These are phyloP conservation scores for Sporothrix pseudoabietina DNA, from an alignment of 2,329 filamentous ascomycete species.

Conservation along the genomic window DNA sequence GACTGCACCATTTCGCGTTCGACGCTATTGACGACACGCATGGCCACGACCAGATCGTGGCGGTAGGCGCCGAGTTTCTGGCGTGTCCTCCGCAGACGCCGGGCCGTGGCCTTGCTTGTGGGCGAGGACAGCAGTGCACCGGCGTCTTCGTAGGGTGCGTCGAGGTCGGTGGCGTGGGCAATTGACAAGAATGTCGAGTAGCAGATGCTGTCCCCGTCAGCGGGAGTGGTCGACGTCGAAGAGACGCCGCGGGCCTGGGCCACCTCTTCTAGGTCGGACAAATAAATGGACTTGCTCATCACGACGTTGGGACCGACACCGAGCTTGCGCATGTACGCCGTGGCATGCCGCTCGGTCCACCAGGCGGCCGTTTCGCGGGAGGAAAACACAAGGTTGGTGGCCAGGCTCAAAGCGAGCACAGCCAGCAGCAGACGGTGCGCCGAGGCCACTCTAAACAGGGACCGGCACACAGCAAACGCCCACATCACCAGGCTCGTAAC, in stretches of 20 bases:
- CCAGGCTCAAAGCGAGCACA: constrained; percentile 67
- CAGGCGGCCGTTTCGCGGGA: constrained; percentile 73
- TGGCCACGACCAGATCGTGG: constrained; percentile 86
- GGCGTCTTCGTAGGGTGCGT: constrained; percentile 58
- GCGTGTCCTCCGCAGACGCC: constrained; percentile 74
- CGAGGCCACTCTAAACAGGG: constrained; percentile 66
- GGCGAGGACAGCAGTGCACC: constrained; percentile 51
- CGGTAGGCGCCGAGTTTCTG: constrained; percentile 81
- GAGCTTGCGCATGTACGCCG: constrained; percentile 76
- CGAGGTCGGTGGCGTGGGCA: constrained; percentile 59
- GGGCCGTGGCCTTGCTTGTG: constrained; percentile 57
- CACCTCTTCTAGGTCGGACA: constrained; percentile 75
- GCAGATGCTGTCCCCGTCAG: constrained; percentile 24
- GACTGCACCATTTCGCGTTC: constrained; percentile 82
- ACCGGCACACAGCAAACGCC: constrained; percentile 66
- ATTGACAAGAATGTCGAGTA: constrained; percentile 65
- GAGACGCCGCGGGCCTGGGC: constrained; percentile 40
- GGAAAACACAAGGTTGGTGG: constrained; percentile 74
- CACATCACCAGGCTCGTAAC: constrained; percentile 77
- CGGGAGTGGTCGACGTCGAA: no score
- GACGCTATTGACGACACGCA: constrained; percentile 85
- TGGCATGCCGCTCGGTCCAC: constrained; percentile 83
- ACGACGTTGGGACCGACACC: constrained; percentile 76
- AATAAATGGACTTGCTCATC: constrained; percentile 84
- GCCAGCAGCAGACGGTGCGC: constrained; percentile 74